These are phyloP conservation scores for Prunella vulgaris DNA, from an alignment of 257 asterid species.

Conservation along the genomic window DNA sequence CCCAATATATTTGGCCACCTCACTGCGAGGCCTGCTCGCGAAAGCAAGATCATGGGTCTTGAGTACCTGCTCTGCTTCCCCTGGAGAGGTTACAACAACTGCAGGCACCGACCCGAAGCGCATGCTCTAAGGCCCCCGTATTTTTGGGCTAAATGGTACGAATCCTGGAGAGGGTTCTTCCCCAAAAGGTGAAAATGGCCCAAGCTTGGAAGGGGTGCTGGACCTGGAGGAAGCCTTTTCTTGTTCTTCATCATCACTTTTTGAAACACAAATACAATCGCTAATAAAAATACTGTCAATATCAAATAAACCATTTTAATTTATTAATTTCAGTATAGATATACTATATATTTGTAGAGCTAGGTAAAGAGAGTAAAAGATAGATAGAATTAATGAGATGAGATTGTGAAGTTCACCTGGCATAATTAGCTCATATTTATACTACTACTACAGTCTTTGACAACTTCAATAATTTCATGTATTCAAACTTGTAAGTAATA, in stretches of 20 bases:
- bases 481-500: no score
- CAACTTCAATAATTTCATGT: no score
- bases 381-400: no score
- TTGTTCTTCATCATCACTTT: neutral
- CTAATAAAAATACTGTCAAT: no score
- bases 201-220: slow-evolving; percentile 12
- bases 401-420: no score
- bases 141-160: slow-evolving; percentile 14
- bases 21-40: slow-evolving; percentile 15
- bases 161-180: slow-evolving; percentile 21
- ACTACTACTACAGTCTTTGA: no score
- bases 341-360: no score
- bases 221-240: slow-evolving; percentile 18
- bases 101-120: slow-evolving; percentile 21
- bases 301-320: no score
- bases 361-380: no score
- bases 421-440: no score
- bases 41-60: slow-evolving; percentile 23
- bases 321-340: no score
- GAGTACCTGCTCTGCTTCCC: slow-evolving; percentile 27
- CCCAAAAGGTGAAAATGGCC: slow-evolving; percentile 30
- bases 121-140: slow-evolving; percentile 21
- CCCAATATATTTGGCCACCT: neutral
- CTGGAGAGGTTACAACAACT: slow-evolving; percentile 27
- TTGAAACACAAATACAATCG: neutral